These are phyloP conservation scores for Parmelia sp. DNA, from an alignment of 495 filamentous ascomycete genomes.

Conservation along the genomic window DNA sequence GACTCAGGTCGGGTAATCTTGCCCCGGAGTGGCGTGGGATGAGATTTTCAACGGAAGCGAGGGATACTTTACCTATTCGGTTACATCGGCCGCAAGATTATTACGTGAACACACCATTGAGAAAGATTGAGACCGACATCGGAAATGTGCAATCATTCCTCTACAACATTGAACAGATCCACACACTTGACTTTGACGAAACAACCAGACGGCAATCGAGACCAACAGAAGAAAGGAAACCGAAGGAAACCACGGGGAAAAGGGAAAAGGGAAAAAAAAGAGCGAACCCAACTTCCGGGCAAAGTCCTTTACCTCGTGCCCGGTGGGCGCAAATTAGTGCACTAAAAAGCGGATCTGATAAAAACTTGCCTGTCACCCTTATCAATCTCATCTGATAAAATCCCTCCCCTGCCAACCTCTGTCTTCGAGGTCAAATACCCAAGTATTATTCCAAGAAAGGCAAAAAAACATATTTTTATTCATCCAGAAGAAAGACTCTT, in stretches of 20 bases:
- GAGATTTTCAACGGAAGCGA: background rate
- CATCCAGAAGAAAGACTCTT: background rate
- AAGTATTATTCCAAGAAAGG: background rate
- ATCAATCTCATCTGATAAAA: constrained; percentile 26
- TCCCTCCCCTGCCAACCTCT: background rate
- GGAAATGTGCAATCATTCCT: background rate
- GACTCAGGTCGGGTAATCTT: background rate
- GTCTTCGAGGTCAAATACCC: background rate
- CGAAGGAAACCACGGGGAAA: background rate
- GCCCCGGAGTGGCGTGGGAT: background rate
- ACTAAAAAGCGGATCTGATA: constrained; percentile 26
- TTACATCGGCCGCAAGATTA: background rate
- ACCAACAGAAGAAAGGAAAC: background rate
- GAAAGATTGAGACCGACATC: background rate
- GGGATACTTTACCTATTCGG: too few relatives aligned
- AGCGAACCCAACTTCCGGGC: background rate
- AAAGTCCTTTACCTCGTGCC: background rate
- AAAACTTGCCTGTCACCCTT: constrained; percentile 15
- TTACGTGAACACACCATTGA: too few relatives aligned
- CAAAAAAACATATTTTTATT: background rate
- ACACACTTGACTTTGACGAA: background rate
- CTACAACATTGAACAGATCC: too few relatives aligned
- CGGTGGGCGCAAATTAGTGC: background rate
- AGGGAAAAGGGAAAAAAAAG: background rate
- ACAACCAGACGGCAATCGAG: background rate